Conservation (phyloP, 352 stramenopile species). For the Globisporangium solare region DNA sequence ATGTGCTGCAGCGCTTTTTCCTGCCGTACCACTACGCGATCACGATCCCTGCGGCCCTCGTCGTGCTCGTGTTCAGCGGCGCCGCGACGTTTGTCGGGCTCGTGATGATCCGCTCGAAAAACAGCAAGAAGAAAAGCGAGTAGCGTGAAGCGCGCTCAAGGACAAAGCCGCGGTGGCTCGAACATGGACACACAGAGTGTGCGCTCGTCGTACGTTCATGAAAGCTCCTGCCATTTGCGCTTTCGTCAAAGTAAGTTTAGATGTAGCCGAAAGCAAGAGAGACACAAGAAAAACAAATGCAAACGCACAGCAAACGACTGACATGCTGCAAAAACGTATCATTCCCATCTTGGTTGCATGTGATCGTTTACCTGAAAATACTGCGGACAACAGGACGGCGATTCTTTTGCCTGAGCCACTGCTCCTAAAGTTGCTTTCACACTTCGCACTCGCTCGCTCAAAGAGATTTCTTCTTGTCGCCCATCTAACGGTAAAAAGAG, state of each 20-base stretch:
- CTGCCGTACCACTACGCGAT: constrained; percentile 88
- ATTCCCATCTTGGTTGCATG: not conserved
- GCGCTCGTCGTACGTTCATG: not conserved
- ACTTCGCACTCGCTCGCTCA: not conserved
- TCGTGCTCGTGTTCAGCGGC: constrained; percentile 83
- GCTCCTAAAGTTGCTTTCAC: not conserved
- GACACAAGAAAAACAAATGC: not conserved
- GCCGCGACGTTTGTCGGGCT: constrained; percentile 85
- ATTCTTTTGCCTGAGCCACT: not conserved
- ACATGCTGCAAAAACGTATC: not conserved
- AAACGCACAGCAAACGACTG: not conserved
- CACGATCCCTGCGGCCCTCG: constrained; percentile 75
- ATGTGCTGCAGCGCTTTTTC: constrained; percentile 81
- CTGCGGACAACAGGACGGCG: not conserved
- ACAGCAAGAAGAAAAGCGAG: constrained; percentile 51
- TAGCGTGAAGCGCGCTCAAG: not conserved
- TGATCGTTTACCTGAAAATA: constrained; percentile 1
- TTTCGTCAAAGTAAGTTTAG: constrained; percentile 8
- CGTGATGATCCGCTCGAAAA: constrained; percentile 87
- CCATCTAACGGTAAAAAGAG: not conserved
- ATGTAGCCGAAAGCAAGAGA: not conserved
- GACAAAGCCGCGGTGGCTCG: not conserved
- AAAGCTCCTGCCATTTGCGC: constrained; percentile 9
- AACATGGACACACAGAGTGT: not conserved
- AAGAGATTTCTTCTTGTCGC: not conserved